Percentiles rank a stretch among this genome's conserved stretches.
Conservation (phyloP, 2,329 filamentous ascomycete species). For the Monilinia fructicola region DNA sequence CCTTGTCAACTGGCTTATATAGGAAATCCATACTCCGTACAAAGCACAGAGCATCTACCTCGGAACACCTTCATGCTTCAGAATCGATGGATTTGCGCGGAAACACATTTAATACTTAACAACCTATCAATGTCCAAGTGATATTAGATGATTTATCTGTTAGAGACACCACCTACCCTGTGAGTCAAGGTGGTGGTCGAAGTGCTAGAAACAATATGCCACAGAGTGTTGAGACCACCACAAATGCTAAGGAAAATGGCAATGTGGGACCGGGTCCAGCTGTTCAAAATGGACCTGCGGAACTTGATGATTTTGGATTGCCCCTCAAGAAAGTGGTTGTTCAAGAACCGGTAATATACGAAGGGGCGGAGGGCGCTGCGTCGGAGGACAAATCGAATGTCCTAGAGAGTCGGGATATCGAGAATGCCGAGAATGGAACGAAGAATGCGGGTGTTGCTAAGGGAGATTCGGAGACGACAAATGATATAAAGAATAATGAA, state of each 20-base stretch:
- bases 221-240: constrained; percentile 33
- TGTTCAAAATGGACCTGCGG: constrained; percentile 35
- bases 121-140: constrained; percentile 14
- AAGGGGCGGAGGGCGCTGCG: constrained; percentile 12
- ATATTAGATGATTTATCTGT: constrained; percentile 23
- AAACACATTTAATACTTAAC: constrained; percentile 8
- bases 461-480: neutral
- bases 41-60: constrained; percentile 24
- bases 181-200: constrained; percentile 25
- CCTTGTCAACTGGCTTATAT: constrained; percentile 5
- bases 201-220: constrained; percentile 37
- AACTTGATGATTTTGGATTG: constrained; percentile 71
- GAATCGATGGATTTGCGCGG: constrained; percentile 20
- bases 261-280: constrained; percentile 25
- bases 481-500: constrained; percentile 38
- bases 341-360: constrained; percentile 34
- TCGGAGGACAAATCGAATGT: neutral
- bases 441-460: constrained; percentile 17
- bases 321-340: constrained; percentile 55
- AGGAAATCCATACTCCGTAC: constrained; percentile 17
- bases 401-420: constrained; percentile 1
- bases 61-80: constrained; percentile 20
- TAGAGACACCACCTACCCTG: constrained; percentile 19
- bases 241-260: constrained; percentile 29
- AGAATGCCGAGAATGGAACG: constrained; percentile 11